These are phyloP conservation scores for Venturia carpophila DNA, from an alignment of 2,329 filamentous ascomycete species.

Conservation along the genomic window DNA sequence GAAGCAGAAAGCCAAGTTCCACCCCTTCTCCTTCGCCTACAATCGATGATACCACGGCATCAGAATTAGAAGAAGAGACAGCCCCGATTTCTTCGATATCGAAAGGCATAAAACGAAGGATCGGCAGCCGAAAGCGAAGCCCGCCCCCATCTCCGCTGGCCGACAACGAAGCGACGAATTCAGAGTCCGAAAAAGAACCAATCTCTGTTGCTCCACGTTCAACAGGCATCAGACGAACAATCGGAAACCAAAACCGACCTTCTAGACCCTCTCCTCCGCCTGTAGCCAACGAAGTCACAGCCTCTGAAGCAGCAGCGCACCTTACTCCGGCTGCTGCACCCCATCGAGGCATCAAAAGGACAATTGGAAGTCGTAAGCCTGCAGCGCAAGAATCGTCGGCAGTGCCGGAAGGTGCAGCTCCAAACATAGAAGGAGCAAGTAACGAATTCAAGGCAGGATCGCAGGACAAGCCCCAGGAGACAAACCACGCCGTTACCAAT, in stretches of 20 bases:
- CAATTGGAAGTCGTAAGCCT: conserved; percentile 13
- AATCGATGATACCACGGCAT: neutral
- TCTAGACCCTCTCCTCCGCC: neutral
- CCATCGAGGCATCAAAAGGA: conserved; percentile 12
- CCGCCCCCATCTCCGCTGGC: neutral
- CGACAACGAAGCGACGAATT: neutral
- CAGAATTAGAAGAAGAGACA: neutral
- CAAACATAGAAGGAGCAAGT: neutral
- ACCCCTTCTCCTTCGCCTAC: neutral
- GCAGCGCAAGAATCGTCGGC: neutral
- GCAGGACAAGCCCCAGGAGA: neutral
- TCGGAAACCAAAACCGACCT: neutral
- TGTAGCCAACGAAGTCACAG: neutral
- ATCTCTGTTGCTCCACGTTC: neutral
- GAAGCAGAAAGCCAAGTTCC: neutral
- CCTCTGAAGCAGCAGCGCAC: neutral
- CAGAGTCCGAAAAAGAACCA: neutral
- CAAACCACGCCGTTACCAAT: neutral
- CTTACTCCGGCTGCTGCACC: neutral
- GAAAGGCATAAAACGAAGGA: neutral
- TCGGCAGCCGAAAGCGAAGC: neutral
- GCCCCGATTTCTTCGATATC: neutral
- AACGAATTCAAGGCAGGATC: neutral
- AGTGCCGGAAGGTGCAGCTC: neutral
- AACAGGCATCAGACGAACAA: conserved; percentile 4